These are phyloP conservation scores for Chlamydomonas schloesseri DNA, from an alignment of 139 green algal species.

Conservation along the genomic window DNA sequence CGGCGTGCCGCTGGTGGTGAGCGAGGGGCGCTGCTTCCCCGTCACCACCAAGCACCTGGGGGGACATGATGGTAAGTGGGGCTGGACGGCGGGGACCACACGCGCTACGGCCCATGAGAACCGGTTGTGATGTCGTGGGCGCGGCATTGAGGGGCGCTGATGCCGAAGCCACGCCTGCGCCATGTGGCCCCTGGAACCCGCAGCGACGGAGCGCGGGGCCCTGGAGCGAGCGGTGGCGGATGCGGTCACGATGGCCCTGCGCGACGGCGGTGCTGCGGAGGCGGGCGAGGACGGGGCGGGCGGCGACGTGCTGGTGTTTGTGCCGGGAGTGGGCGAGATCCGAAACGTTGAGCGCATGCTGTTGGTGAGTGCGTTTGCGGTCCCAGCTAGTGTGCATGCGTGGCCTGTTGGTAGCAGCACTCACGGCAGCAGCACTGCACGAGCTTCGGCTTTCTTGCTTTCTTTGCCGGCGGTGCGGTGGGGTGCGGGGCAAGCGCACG, in stretches of 20 bases:
- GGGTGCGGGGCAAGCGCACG: too few species aligned
- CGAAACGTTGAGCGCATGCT: slow-evolving; percentile 44
- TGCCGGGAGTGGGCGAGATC: slow-evolving; percentile 75
- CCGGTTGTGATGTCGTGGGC: too few species aligned
- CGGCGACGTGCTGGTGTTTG: slow-evolving; percentile 66
- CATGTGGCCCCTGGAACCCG: neutral
- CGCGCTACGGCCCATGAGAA: too few species aligned
- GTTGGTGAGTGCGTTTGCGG: too few species aligned
- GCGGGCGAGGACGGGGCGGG: neutral
- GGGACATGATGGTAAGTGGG: slow-evolving; percentile 8
- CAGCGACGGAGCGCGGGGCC: slow-evolving; percentile 30
- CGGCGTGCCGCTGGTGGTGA: slow-evolving; percentile 59
- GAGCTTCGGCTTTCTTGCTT: too few species aligned
- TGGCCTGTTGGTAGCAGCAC: too few species aligned
- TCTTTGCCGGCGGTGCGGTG: too few species aligned
- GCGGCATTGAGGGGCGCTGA: too few species aligned
- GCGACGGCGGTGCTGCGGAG: neutral
- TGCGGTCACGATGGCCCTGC: slow-evolving; percentile 49
- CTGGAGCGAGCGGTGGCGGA: slow-evolving; percentile 58
- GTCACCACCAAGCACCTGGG: slow-evolving; percentile 64
- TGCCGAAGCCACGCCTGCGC: neutral
- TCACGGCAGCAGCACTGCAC: too few species aligned
- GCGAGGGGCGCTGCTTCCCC: slow-evolving; percentile 69
- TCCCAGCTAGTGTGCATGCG: too few species aligned
- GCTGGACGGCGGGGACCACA: too few species aligned